A percentile compares a stretch with the other conserved stretches of the same genome.
phyloP scores from a whole-genome alignment of 2,329 filamentous ascomycete species.

The Phialophora chinensis region DNA sequence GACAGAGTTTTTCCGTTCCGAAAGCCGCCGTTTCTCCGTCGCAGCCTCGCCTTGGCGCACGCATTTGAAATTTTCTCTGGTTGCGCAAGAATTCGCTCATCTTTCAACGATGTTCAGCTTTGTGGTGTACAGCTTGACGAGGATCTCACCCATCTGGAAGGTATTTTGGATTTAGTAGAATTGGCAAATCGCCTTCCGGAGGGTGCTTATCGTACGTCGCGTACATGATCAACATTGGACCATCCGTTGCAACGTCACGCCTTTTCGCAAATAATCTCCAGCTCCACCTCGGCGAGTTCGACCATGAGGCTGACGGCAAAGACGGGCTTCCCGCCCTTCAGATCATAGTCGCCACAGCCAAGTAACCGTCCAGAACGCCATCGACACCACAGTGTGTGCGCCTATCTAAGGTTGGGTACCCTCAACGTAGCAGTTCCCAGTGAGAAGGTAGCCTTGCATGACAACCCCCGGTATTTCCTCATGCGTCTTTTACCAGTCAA shows the following conservation, averaged over 20 bases:
- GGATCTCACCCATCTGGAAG: no score
- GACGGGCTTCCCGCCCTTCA: not conserved
- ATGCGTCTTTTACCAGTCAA: constrained; percentile 14
- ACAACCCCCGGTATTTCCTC: constrained; percentile 4
- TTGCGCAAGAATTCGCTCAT: not conserved
- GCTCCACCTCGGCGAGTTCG: constrained; percentile 3
- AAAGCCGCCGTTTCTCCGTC: not conserved
- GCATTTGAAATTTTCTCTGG: not conserved
- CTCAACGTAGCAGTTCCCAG: not conserved
- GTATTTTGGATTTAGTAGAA: not conserved
- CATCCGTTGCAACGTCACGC: constrained; percentile 10
- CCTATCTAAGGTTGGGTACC: constrained; percentile 2
- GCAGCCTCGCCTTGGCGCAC: constrained; percentile 2
- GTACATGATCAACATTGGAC: not conserved
- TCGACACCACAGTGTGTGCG: not conserved
- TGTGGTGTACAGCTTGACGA: not conserved
- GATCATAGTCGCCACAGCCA: not conserved
- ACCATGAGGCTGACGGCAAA: not conserved
- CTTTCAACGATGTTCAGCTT: not conserved
- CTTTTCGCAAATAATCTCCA: not conserved
- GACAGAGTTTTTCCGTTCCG: constrained; percentile 1
- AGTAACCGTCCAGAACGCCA: not conserved
- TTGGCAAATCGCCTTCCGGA: not conserved
- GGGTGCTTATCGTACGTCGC: not conserved
- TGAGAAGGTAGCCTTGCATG: constrained; percentile 27